Evolutionary conservation across 176 grass and related monocot species (phyloP).

Genomic region (Carex littledalei): DNA sequence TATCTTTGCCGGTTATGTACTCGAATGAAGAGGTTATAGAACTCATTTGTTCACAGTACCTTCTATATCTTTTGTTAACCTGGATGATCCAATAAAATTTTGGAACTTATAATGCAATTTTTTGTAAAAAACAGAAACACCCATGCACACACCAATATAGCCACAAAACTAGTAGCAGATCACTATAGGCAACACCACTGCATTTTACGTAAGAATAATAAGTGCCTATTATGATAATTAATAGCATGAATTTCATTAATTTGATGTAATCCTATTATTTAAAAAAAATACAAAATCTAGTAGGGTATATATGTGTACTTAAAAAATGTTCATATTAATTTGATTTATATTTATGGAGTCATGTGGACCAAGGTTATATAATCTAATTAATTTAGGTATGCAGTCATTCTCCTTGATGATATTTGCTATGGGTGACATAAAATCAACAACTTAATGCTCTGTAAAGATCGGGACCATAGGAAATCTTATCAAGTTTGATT

Average conservation of each 20-base stretch:
- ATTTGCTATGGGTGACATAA: background rate
- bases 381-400: slow-evolving; percentile 1
- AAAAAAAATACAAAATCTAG: background rate
- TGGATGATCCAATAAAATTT: slow-evolving; percentile 5
- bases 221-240: background rate
- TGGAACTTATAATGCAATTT: background rate
- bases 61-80: slow-evolving; percentile 64
- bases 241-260: background rate
- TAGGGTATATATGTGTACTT: too few relatives aligned
- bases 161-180: background rate
- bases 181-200: background rate
- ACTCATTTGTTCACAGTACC: slow-evolving; percentile 54
- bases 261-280: background rate
- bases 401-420: background rate
- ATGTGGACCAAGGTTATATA: background rate
- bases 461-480: background rate
- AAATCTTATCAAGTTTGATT: background rate
- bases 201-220: background rate
- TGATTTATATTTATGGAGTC: background rate
- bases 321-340: background rate
- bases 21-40: slow-evolving; percentile 42
- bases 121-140: background rate
- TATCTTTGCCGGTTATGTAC: slow-evolving; percentile 30
- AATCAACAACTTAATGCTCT: slow-evolving; percentile 1
- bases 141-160: background rate